Percentiles rank a stretch among this genome's conserved stretches.
Evolutionary conservation across 805 yeast species (phyloP).

Genomic region (Zygosaccharomyces lentus): DNA sequence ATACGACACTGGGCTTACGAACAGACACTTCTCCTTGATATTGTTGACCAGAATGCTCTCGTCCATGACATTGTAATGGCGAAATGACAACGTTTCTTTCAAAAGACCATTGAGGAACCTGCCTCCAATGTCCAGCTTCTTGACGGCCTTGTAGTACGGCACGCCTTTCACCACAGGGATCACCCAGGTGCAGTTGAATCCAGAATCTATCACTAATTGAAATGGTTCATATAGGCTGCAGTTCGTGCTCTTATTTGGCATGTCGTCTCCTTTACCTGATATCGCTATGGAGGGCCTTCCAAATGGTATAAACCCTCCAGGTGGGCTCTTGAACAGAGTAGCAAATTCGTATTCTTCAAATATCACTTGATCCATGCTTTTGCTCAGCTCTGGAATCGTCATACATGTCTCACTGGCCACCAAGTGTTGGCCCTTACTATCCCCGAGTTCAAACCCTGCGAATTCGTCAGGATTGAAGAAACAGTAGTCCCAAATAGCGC

Average conservation of each 20-base stretch:
- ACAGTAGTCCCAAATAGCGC: conserved; percentile 84
- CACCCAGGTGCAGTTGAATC: conserved; percentile 82
- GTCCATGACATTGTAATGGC: conserved; percentile 90
- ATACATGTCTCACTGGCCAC: conserved; percentile 77
- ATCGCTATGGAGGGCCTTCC: conserved; percentile 28
- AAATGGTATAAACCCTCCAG: conserved; percentile 64
- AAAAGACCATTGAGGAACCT: conserved; percentile 74
- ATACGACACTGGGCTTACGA: conserved; percentile 47
- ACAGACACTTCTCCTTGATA: conserved; percentile 62
- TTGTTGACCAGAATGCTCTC: conserved; percentile 81
- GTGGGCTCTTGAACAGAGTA: conserved; percentile 61
- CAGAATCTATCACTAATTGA: conserved; percentile 78
- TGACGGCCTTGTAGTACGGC: conserved; percentile 71
- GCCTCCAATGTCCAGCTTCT: conserved; percentile 83
- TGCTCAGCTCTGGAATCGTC: conserved; percentile 74
- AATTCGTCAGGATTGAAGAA: conserved; percentile 45
- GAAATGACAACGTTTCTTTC: conserved; percentile 77
- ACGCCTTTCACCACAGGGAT: conserved; percentile 78
- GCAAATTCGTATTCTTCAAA: conserved; percentile 90
- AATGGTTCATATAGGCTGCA: conserved; percentile 48
- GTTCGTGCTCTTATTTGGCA: background rate
- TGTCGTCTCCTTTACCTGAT: conserved; percentile 23
- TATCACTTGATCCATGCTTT: conserved; percentile 82
- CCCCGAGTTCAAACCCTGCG: conserved; percentile 41
- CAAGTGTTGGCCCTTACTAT: conserved; percentile 50